These are phyloP conservation scores for Rhynchospora tenuis DNA, from an alignment of 176 grass and related monocot genomes.

Conservation along the genomic window DNA sequence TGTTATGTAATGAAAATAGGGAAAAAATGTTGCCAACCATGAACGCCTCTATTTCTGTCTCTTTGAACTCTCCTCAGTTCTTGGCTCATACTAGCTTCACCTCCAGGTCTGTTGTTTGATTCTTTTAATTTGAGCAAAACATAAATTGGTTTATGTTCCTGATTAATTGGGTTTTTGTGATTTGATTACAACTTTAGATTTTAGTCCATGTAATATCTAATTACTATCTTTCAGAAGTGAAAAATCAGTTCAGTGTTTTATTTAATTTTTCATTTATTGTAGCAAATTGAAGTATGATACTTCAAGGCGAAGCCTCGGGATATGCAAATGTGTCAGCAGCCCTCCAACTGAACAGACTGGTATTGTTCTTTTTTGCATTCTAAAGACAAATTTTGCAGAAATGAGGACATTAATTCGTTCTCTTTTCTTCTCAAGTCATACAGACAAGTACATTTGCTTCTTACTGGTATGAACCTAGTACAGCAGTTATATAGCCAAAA, in stretches of 20 bases:
- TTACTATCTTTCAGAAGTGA: no score
- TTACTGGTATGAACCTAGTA: background rate
- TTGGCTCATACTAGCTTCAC: background rate
- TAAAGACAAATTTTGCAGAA: background rate
- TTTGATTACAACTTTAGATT: no score
- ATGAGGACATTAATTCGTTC: background rate
- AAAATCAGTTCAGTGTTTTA: no score
- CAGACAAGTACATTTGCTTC: background rate
- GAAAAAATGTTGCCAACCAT: constrained; percentile 18
- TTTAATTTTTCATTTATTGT: background rate
- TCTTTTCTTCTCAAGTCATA: background rate
- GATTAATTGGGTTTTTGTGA: no score
- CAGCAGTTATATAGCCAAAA: background rate
- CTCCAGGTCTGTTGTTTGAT: background rate
- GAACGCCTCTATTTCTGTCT: constrained; percentile 12
- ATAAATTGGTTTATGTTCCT: no score
- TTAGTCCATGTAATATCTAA: no score
- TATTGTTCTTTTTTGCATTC: background rate
- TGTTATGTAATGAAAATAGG: no score
- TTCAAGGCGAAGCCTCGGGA: constrained; percentile 5
- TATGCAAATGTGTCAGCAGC: constrained; percentile 33
- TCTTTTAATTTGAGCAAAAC: background rate
- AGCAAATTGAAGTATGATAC: background rate
- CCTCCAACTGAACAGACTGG: constrained; percentile 26
- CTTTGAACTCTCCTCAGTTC: constrained; percentile 22